Conservation (phyloP, 1,139 yeast species). For the Kluyveromyces sp. region DNA sequence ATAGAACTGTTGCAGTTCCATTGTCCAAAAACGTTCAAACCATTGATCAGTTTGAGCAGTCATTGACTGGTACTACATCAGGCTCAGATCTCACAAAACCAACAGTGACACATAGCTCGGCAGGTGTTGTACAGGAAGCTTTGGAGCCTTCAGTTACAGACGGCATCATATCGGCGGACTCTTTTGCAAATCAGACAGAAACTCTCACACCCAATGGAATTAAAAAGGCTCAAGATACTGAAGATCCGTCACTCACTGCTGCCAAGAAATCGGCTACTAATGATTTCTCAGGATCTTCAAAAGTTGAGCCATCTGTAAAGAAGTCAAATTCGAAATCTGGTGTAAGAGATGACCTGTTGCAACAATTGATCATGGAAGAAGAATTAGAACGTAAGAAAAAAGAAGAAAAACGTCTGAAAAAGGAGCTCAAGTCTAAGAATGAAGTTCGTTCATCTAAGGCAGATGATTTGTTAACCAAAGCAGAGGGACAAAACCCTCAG, state of each 20-base stretch:
- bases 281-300: background rate
- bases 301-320: background rate
- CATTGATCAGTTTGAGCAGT: constrained; percentile 9
- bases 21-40: constrained; percentile 12
- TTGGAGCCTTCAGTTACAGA: no score
- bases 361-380: constrained; percentile 7
- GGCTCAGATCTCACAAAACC: background rate
- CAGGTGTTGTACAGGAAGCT: background rate
- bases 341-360: background rate
- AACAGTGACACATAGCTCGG: background rate
- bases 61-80: background rate
- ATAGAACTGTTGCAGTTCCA: constrained; percentile 25
- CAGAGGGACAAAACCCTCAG: background rate
- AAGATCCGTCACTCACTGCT: background rate
- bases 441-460: constrained; percentile 1
- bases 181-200: no score
- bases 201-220: no score
- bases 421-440: constrained; percentile 7
- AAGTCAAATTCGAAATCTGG: constrained; percentile 3
- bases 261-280: background rate
- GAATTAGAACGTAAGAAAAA: constrained; percentile 15
- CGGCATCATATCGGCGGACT: no score
- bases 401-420: constrained; percentile 9
- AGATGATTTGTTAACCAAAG: background rate
- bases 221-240: background rate